Evolutionary conservation across 805 yeast species (phyloP), one percentile per base, ranked within the genome.

Genomic region (Barnettozyma vustinii): DNA sequence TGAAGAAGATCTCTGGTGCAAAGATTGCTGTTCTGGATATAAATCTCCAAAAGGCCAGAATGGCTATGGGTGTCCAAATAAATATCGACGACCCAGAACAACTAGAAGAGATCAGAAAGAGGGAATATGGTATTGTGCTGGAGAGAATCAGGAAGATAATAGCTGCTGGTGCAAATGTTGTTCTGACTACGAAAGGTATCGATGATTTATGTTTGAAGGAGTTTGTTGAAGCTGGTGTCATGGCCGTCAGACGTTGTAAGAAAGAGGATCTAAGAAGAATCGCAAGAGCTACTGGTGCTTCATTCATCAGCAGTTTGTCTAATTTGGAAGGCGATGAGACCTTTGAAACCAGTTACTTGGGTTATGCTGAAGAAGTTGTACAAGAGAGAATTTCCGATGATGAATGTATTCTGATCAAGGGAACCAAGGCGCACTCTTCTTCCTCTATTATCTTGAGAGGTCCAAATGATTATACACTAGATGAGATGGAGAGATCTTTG

Each of bases 31-130:
- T 88, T 58, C 77, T 91, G 56, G 97, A 91, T 70, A 79, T 94
- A 68, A 92, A 95, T 69, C 74, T 94, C 63, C 99, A 95, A 67
- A 92, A 91, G 67, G 94, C 96, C 2, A 81, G 91, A 65, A 89
- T 94, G 97, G 97, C 97, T 39, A 82, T 94, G 82, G 99, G 99
- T 48, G 98, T 94, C 46, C 96, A 90, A 68, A 87, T 94, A 68
- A 91, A 91, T 65, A 89, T 94, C 63, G 96, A 88, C 60, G 97
- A 94, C 66, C 99, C 99, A 39, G 97, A 94, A 59, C 96, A 89
- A 70, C 78, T 94, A 58, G 99, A 94, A 72, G 73, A 81, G 83
- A 66, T 97, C 94, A 43, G 99, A 91, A 75, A 86, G 82, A 71
- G 85, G 79, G 56, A 94, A 88, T 74, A 92, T 88, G 98, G 86